phyloP scores from a whole-genome alignment of 768 basidiomycete species.

The Lactarius sp. region DNA sequence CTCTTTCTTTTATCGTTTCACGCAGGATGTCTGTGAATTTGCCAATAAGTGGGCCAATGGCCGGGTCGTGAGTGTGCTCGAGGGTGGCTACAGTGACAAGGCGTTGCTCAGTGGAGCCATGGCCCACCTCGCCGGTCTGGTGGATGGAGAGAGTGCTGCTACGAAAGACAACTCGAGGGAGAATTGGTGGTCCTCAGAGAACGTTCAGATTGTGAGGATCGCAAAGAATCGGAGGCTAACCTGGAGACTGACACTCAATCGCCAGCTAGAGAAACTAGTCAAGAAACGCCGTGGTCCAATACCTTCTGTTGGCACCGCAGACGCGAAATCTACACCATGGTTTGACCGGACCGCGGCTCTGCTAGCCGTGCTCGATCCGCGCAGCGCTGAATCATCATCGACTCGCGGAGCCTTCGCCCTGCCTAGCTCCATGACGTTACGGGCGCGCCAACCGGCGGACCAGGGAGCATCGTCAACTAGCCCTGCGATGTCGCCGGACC shows the following conservation, averaged over 20 bases:
- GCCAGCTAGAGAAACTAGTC: conserved; percentile 19
- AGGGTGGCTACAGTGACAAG: conserved; percentile 92
- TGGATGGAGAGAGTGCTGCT: conserved; percentile 28
- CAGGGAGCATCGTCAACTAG: background rate
- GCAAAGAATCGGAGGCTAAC: background rate
- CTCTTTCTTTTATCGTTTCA: conserved; percentile 81
- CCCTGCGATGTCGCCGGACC: conserved; percentile 4
- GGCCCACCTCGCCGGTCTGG: conserved; percentile 74
- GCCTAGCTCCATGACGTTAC: conserved; percentile 22
- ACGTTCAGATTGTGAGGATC: conserved; percentile 17
- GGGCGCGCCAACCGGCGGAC: conserved; percentile 10
- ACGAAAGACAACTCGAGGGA: conserved; percentile 1
- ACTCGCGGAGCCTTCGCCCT: conserved; percentile 9
- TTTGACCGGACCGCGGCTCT: conserved; percentile 22
- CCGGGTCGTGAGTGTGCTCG: conserved; percentile 79
- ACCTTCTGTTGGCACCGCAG: conserved; percentile 4
- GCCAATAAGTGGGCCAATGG: conserved; percentile 63
- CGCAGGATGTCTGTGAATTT: conserved; percentile 61
- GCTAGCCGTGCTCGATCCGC: conserved; percentile 17
- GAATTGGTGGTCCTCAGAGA: conserved; percentile 32
- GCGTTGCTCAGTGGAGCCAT: conserved; percentile 80
- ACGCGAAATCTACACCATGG: conserved; percentile 11
- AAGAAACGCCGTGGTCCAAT: conserved; percentile 19
- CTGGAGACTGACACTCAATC: background rate
- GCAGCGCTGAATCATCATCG: conserved; percentile 3